Conservation (phyloP, 441 rosid genomes). For the Cnidoscolus chayamansa region DNA sequence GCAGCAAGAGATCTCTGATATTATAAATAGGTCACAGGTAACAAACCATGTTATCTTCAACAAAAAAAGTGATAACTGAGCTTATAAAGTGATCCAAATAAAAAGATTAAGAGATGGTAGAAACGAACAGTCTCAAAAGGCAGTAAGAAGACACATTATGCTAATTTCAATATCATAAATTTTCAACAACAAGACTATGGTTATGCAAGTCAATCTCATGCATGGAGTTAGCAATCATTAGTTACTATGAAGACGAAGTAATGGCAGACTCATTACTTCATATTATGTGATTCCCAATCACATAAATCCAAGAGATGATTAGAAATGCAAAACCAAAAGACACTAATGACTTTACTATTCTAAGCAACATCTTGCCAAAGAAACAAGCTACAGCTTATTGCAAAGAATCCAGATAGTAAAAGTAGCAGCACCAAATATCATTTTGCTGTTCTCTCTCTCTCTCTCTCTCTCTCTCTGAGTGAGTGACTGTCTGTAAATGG, state of each 20-base stretch:
- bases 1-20: slow-evolving; percentile 85
- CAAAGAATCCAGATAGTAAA: background rate
- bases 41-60: slow-evolving; percentile 15
- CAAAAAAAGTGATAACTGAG: background rate
- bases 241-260: background rate
- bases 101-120: background rate
- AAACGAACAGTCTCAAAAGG: slow-evolving; percentile 5
- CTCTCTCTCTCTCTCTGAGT: background rate
- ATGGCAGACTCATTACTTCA: background rate
- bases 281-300: background rate
- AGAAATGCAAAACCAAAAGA: background rate
- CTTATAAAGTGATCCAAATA: slow-evolving; percentile 12
- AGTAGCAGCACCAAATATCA: background rate
- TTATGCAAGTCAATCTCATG: background rate
- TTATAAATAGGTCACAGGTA: slow-evolving; percentile 13
- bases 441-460: background rate
- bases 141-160: background rate
- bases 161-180: background rate
- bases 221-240: slow-evolving; percentile 7
- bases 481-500: background rate
- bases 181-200: background rate
- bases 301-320: background rate
- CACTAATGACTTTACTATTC: background rate
- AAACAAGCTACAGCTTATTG: background rate
- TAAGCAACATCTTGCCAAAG: background rate